Conservation (phyloP, 2,329 filamentous ascomycete species). For the Ophiostoma pallidulum region DNA sequence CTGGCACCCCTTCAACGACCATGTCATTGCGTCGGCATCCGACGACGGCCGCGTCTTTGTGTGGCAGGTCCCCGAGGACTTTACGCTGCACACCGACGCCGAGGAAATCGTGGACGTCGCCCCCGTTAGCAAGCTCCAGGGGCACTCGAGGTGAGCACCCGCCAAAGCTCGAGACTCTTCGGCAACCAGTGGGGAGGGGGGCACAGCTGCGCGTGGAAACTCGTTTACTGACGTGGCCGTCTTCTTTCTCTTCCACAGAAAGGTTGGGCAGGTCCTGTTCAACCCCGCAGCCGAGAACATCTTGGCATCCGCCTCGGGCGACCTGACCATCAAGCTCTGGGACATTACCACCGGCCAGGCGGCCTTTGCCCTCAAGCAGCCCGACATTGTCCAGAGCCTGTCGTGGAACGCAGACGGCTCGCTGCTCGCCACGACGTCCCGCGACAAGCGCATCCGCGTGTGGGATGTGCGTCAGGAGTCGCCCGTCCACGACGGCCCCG, state of each 20-base stretch:
- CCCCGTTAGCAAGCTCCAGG: constrained; percentile 71
- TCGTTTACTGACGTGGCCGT: too few relatives aligned
- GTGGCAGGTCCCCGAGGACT: constrained; percentile 87
- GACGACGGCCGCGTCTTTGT: constrained; percentile 97
- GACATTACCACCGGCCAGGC: constrained; percentile 73
- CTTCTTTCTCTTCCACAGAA: constrained; percentile 46
- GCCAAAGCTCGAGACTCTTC: too few relatives aligned
- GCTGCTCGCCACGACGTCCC: constrained; percentile 81
- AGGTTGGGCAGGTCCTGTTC: constrained; percentile 96
- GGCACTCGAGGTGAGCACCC: constrained; percentile 79
- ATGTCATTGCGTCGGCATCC: constrained; percentile 81
- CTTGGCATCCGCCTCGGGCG: constrained; percentile 87
- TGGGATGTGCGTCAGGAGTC: constrained; percentile 96
- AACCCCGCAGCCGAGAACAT: constrained; percentile 94
- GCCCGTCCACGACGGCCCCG: constrained; percentile 71
- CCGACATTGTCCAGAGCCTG: constrained; percentile 87
- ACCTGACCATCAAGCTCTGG: constrained; percentile 94
- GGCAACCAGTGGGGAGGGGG: too few relatives aligned
- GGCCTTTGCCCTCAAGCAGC: constrained; percentile 69
- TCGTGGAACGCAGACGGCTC: constrained; percentile 90
- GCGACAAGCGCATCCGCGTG: constrained; percentile 95
- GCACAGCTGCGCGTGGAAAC: too few relatives aligned
- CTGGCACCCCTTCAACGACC: constrained; percentile 97
- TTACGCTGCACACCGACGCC: constrained; percentile 73
- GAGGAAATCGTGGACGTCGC: constrained; percentile 76